phyloP scores from a whole-genome alignment of 2,329 filamentous ascomycete genomes.

The Raffaelea arxii region DNA sequence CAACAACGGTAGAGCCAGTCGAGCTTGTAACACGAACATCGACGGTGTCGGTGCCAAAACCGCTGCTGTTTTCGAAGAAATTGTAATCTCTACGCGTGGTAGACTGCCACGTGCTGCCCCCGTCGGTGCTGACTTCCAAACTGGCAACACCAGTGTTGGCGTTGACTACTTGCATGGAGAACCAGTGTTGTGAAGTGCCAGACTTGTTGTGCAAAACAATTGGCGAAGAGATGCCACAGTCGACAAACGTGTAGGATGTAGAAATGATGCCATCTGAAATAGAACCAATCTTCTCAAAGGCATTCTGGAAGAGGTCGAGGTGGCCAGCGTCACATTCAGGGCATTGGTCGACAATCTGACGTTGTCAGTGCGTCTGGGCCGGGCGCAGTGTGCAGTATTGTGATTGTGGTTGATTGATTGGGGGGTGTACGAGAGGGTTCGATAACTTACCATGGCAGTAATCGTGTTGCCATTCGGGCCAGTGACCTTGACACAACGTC shows the following conservation, averaged over 20 bases:
- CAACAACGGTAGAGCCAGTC: neutral
- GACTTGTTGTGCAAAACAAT: constrained; percentile 34
- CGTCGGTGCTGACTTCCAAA: constrained; percentile 52
- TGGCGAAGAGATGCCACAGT: constrained; percentile 31
- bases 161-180: constrained; percentile 55
- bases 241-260: constrained; percentile 25
- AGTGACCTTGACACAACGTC: constrained; percentile 50
- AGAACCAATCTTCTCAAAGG: constrained; percentile 27
- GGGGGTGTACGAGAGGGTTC: neutral
- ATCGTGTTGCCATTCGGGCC: constrained; percentile 42
- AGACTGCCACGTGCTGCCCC: constrained; percentile 46
- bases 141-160: constrained; percentile 43
- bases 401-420: constrained; percentile 2
- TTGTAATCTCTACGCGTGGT: constrained; percentile 47
- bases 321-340: constrained; percentile 29
- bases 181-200: constrained; percentile 32
- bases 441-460: constrained; percentile 49
- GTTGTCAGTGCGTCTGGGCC: neutral
- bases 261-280: constrained; percentile 24
- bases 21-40: constrained; percentile 7
- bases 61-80: constrained; percentile 49
- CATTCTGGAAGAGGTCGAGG: constrained; percentile 35
- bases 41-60: constrained; percentile 17
- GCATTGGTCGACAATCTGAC: constrained; percentile 34
- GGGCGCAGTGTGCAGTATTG: too few relatives aligned